phyloP scores from a whole-genome alignment of 176 grass and related monocot genomes.

The Oryza glumipatula region DNA sequence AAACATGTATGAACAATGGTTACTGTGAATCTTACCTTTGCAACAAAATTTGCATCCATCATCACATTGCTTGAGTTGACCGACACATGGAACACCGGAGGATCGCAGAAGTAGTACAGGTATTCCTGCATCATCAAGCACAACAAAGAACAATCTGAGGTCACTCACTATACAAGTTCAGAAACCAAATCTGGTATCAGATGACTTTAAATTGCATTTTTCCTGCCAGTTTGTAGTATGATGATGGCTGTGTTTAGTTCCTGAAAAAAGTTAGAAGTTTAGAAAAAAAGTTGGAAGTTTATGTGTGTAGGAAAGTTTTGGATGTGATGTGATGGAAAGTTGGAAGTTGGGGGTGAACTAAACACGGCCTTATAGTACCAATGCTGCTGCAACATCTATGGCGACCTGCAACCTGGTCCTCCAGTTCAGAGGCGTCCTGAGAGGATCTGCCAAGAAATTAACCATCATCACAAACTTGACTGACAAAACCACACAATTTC shows the following conservation, averaged over 20 bases:
- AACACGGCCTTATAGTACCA: conserved; percentile 75
- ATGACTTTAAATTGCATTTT: conserved; percentile 5
- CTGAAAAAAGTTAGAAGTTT: too few species aligned
- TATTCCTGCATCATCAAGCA: conserved; percentile 80
- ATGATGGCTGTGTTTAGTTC: too few species aligned
- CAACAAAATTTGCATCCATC: conserved; percentile 69
- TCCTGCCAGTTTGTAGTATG: not conserved
- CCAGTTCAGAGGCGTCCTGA: conserved; percentile 89
- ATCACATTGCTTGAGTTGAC: conserved; percentile 72
- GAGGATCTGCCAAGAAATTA: conserved; percentile 62
- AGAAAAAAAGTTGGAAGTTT: too few species aligned
- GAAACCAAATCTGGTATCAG: conserved; percentile 14
- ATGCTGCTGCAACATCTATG: conserved; percentile 85
- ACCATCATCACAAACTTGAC: conserved; percentile 6
- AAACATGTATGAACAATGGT: not conserved
- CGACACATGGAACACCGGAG: conserved; percentile 71
- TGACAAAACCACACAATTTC: not conserved
- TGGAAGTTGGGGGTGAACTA: too few species aligned
- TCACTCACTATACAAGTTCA: not conserved
- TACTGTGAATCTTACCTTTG: conserved; percentile 55
- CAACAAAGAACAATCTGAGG: conserved; percentile 6
- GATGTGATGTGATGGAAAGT: too few species aligned
- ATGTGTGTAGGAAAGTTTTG: too few species aligned
- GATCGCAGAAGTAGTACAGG: conserved; percentile 90
- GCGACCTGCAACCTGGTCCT: conserved; percentile 84